Evolutionary conservation across 768 basidiomycete genomes (phyloP).

Genomic region (Pleurotus giganteus): DNA sequence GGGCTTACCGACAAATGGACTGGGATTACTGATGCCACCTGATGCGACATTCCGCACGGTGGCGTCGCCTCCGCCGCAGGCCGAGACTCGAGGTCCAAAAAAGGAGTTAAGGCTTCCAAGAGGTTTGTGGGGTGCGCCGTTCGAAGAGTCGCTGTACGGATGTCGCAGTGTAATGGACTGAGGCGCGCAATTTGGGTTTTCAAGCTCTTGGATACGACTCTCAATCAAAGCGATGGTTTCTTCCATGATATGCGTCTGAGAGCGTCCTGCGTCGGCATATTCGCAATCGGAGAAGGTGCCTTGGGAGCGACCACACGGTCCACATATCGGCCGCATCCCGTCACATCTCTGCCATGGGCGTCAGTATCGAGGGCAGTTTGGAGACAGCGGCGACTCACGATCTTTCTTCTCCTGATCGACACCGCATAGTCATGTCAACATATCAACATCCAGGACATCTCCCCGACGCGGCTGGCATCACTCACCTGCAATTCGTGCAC

Average conservation of each 20-base stretch:
- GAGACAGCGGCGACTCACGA: no score
- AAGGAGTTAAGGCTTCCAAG: neutral
- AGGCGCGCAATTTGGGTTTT: conserved; percentile 29
- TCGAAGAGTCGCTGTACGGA: conserved; percentile 27
- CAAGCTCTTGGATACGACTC: conserved; percentile 44
- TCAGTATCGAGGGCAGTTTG: no score
- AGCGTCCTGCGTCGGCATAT: conserved; percentile 46
- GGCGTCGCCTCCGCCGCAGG: neutral
- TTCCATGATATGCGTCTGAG: conserved; percentile 49
- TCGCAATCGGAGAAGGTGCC: conserved; percentile 59
- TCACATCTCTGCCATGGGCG: conserved; percentile 60
- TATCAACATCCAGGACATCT: neutral
- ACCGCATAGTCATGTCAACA: neutral
- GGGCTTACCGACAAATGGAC: neutral
- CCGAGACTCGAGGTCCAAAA: neutral
- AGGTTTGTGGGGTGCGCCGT: neutral
- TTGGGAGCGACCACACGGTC: conserved; percentile 45
- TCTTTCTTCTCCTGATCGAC: neutral
- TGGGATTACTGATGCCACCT: neutral
- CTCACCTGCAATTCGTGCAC: neutral
- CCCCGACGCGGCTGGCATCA: no score
- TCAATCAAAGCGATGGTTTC: conserved; percentile 46
- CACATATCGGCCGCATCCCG: conserved; percentile 49
- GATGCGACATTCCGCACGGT: neutral
- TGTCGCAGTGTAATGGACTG: conserved; percentile 30